Percentiles rank a stretch among this genome's conserved stretches.
phyloP scores from a whole-genome alignment of 2,329 filamentous ascomycete genomes.

The Bipolaris cookei region DNA sequence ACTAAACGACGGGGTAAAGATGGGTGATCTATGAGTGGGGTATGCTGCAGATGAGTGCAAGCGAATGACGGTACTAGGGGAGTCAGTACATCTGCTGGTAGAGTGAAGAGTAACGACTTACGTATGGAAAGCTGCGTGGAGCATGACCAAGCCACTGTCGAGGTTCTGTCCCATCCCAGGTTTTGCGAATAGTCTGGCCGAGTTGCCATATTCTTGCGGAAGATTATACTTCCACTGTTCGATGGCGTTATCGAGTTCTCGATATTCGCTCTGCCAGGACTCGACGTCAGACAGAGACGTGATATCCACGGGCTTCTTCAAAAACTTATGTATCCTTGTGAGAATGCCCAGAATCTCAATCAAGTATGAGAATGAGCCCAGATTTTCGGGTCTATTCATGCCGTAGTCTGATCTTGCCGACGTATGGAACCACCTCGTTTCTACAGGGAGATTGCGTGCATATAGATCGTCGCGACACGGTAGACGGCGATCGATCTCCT shows the following conservation, averaged over 20 bases:
- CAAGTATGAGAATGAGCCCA: constrained; percentile 88
- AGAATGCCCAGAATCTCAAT: constrained; percentile 88
- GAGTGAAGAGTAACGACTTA: constrained; percentile 50
- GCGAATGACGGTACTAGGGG: constrained; percentile 74
- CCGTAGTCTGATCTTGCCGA: constrained; percentile 63
- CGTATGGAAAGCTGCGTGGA: constrained; percentile 90
- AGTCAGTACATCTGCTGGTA: constrained; percentile 25
- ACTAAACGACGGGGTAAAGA: constrained; percentile 87
- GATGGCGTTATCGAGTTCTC: constrained; percentile 79
- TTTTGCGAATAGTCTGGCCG: constrained; percentile 72
- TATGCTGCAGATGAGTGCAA: constrained; percentile 92
- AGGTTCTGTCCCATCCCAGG: constrained; percentile 69
- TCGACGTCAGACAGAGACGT: constrained; percentile 83
- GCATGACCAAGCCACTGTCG: constrained; percentile 86
- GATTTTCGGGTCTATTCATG: constrained; percentile 75
- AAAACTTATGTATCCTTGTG: constrained; percentile 84
- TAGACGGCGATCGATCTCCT: constrained; percentile 84
- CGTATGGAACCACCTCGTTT: constrained; percentile 78
- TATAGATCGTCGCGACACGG: constrained; percentile 89
- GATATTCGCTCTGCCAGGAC: constrained; percentile 86
- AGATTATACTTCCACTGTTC: constrained; percentile 84
- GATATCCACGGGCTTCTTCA: constrained; percentile 90
- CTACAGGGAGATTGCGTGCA: constrained; percentile 80
- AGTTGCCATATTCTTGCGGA: constrained; percentile 83
- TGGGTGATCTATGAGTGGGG: constrained; percentile 83